These are phyloP conservation scores for Maudiozyma turicensis DNA, from an alignment of 805 yeast genomes.

Conservation along the genomic window DNA sequence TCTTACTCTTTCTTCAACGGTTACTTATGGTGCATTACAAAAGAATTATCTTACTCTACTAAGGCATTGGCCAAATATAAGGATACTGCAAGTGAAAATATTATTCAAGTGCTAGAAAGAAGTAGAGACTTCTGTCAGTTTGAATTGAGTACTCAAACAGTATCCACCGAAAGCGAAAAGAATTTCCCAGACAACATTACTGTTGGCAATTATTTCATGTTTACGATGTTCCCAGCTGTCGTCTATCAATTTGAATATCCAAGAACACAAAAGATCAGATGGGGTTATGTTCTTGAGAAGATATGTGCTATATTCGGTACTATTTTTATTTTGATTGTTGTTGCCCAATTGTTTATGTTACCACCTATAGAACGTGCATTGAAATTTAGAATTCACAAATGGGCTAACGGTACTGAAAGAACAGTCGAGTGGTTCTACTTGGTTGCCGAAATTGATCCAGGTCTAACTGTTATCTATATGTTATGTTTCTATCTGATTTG, in stretches of 20 bases:
- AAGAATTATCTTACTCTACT: conserved; percentile 45
- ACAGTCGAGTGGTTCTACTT: conserved; percentile 25
- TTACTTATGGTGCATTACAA: conserved; percentile 58
- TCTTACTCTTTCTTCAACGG: conserved; percentile 91
- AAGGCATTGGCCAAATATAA: conserved; percentile 35
- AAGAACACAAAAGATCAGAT: conserved; percentile 57
- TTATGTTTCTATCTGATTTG: conserved; percentile 83
- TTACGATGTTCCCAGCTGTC: conserved; percentile 80
- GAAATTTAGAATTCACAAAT: conserved; percentile 33
- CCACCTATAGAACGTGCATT: conserved; percentile 61
- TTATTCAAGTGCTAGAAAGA: conserved; percentile 31
- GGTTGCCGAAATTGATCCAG: conserved; percentile 66
- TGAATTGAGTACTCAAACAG: conserved; percentile 56
- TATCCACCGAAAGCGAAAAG: neutral
- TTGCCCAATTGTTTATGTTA: conserved; percentile 66
- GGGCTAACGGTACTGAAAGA: conserved; percentile 17
- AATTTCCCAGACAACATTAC: conserved; percentile 69
- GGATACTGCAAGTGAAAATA: conserved; percentile 18
- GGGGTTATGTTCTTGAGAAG: conserved; percentile 60
- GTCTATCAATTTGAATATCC: conserved; percentile 81
- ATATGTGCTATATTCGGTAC: conserved; percentile 78
- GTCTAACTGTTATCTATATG: conserved; percentile 66
- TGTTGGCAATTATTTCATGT: conserved; percentile 56
- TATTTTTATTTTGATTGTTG: conserved; percentile 67
- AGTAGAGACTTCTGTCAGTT: conserved; percentile 60